Conservation (phyloP, 2,329 filamentous ascomycete species). For the Nakataea oryzae region DNA sequence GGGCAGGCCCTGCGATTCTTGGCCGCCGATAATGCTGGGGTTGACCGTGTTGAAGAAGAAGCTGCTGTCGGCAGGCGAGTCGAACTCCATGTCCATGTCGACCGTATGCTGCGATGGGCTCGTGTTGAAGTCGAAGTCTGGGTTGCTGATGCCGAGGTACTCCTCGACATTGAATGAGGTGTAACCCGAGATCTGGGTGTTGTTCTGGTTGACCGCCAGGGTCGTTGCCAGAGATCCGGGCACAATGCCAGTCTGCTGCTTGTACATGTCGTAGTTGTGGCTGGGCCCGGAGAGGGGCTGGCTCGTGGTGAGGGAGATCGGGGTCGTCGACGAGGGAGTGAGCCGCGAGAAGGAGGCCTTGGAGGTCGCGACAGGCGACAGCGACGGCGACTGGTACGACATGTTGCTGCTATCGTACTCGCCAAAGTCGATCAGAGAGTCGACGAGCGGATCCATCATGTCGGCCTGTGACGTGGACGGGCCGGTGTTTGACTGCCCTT, state of each 20-base stretch:
- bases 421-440: constrained; percentile 49
- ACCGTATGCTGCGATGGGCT: constrained; percentile 50
- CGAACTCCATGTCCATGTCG: constrained; percentile 62
- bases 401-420: constrained; percentile 48
- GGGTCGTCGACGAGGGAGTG: constrained; percentile 32
- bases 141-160: constrained; percentile 42
- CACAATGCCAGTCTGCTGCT: constrained; percentile 89
- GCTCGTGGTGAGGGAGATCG: constrained; percentile 38
- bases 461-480: constrained; percentile 20
- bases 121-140: constrained; percentile 65
- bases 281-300: constrained; percentile 69
- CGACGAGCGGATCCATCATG: constrained; percentile 39
- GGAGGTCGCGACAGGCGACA: constrained; percentile 40
- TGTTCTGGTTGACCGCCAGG: constrained; percentile 62
- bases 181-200: constrained; percentile 41
- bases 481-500: constrained; percentile 9
- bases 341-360: constrained; percentile 43
- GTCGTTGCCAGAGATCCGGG: constrained; percentile 74
- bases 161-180: constrained; percentile 34
- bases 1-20: constrained; percentile 43
- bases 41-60: constrained; percentile 64
- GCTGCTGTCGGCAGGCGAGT: constrained; percentile 43
- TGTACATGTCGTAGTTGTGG: constrained; percentile 91
- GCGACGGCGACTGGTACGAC: constrained; percentile 46
- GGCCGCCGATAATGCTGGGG: constrained; percentile 57